Evolutionary conservation across 139 green algal species (phyloP).

Genomic region (Tetradesmus lagerheimii): DNA sequence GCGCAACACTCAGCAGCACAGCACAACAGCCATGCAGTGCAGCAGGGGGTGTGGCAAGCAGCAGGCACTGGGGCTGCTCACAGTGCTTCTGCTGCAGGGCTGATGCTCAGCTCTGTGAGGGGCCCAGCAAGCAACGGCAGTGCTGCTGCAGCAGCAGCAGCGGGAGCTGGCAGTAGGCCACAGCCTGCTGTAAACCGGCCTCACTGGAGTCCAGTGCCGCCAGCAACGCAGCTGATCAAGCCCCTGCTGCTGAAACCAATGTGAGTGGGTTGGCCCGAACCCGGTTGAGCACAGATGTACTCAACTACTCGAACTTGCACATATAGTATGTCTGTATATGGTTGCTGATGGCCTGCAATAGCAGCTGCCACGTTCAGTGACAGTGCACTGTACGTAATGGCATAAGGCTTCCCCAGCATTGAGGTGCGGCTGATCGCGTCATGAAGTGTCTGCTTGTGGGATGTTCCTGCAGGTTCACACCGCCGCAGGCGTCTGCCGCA

Average conservation of each 20-base stretch:
- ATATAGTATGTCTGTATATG: not conserved
- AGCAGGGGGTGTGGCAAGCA: not conserved
- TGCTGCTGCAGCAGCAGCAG: not conserved
- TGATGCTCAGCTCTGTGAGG: not conserved
- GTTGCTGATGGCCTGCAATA: not conserved
- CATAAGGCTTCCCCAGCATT: no score
- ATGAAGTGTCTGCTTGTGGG: no score
- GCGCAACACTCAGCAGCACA: not conserved
- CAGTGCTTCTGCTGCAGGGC: not conserved
- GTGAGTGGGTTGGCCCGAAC: slow-evolving; percentile 17
- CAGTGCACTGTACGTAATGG: not conserved
- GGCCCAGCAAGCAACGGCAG: not conserved
- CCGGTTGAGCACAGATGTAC: no score
- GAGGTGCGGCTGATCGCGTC: no score
- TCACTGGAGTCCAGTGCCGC: not conserved
- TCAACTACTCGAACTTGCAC: not conserved
- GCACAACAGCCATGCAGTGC: not conserved
- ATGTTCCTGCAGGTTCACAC: not conserved
- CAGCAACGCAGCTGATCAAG: slow-evolving; percentile 12
- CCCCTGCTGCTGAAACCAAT: slow-evolving; percentile 10
- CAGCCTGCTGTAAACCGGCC: not conserved
- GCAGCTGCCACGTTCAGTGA: not conserved
- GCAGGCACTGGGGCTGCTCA: not conserved
- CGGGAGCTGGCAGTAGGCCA: not conserved
- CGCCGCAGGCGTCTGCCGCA: not conserved